A percentile compares a stretch with the other conserved stretches of the same genome.
These are phyloP conservation scores for Cryptococcus jaspeensis DNA, from an alignment of 1,284 basidiomycete species.

Conservation along the genomic window DNA sequence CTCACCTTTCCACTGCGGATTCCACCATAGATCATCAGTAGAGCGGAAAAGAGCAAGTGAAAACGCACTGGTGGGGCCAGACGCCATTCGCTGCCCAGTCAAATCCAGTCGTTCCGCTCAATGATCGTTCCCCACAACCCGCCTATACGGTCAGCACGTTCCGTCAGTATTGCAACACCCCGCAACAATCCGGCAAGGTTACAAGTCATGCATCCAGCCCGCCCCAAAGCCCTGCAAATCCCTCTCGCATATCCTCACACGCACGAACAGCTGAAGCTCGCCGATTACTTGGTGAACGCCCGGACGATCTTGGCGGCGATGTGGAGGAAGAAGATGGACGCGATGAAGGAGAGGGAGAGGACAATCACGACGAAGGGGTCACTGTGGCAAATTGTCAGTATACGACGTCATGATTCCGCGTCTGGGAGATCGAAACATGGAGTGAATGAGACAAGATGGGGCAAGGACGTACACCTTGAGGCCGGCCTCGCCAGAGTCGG, in stretches of 20 bases:
- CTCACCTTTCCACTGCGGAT: too few species aligned
- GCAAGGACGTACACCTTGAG: slow-evolving; percentile 74
- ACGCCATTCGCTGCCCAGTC: too few species aligned
- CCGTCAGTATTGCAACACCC: not conserved
- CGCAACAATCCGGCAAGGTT: not conserved
- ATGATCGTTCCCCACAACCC: too few species aligned
- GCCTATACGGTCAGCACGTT: too few species aligned
- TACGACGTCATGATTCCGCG: too few species aligned
- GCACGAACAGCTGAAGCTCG: not conserved
- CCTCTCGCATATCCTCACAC: not conserved
- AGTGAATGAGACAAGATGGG: not conserved
- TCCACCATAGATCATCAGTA: too few species aligned
- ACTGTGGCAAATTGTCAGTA: slow-evolving; percentile 54
- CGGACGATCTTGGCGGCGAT: slow-evolving; percentile 94
- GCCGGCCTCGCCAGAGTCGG: slow-evolving; percentile 88
- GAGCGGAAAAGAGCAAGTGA: too few species aligned
- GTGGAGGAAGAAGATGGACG: slow-evolving; percentile 97
- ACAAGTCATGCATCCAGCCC: not conserved
- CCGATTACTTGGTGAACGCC: slow-evolving; percentile 73
- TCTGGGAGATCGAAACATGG: not conserved
- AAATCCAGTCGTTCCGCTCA: too few species aligned
- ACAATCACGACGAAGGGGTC: slow-evolving; percentile 98
- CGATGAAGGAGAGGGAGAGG: slow-evolving; percentile 95
- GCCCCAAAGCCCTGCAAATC: not conserved
- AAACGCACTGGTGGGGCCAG: too few species aligned